Base-by-base conservation (phyloP, 495 filamentous ascomycete genomes). In the Cercophora sp. region DNA sequence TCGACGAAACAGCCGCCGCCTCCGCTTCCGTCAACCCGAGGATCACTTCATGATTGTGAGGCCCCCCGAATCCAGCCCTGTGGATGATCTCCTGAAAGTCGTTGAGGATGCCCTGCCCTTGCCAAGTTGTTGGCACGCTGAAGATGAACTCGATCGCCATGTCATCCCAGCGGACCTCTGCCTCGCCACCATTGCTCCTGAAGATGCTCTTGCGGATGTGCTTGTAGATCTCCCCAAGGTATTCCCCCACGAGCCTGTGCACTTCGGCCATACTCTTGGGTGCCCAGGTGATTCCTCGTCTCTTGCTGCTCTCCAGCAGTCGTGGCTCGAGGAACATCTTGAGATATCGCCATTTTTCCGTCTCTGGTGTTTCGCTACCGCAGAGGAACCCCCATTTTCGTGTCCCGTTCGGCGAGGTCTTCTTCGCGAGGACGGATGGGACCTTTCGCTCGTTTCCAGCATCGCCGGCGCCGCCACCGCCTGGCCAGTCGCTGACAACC, bases 131-230 rank as follows among this genome's bases (percentile, higher is more conserved):
- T 1, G 46, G 46, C 29, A 49, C 46, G 20, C 46, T 49, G 22
- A 49, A 49, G 31, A 49, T 39, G 13, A 49, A 49, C 32, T 49
- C 46, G 46, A 49, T 49, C 10, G 46, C 20, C 19, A 37, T 39
- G 10, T 49, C 46, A n/a, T 39, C 46, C 46, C 46, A 49, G n/a
- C n/a, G 11, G 9, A 22, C 29, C 3, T 48, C 11, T 19, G n/a
- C 13, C 3, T 48, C n/a, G 20, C 44, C 25, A 5, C 46, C 46
- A 19, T 4, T 39, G 32, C 32, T 8, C 46, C 18, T 26, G 2
- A 25, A 19, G 29, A 49, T 49, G 22, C 46, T 49, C 29, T 16
- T 4, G 19, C 32, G 29, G 46, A 49, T 49, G 32, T 49, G 46
- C 32, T 49, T 36, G 46, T 49, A 49, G 4, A 49, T 22, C 46